A percentile compares a stretch with the other conserved stretches of the same genome.
Evolutionary conservation across 2,329 filamentous ascomycete species (phyloP).

Genomic region (Aureobasidium pullulans): DNA sequence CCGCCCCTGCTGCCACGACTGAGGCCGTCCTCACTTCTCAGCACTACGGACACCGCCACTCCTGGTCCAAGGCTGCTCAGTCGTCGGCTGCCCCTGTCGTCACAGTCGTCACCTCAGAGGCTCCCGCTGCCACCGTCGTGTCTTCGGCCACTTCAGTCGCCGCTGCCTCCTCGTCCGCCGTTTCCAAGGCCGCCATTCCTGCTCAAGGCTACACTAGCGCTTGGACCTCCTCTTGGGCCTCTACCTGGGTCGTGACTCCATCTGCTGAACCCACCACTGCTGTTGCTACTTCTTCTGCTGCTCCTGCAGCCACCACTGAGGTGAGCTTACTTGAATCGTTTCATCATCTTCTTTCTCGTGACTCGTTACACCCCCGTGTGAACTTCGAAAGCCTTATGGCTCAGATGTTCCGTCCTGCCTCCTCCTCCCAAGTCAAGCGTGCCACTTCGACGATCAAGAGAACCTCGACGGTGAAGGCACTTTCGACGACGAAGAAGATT

Average conservation of each 20-base stretch:
- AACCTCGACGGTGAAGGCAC: slow-evolving; percentile 11
- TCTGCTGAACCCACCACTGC: slow-evolving; percentile 8
- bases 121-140: not conserved
- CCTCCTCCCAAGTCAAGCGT: slow-evolving; percentile 13
- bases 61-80: not conserved
- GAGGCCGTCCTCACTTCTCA: not conserved
- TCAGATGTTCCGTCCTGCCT: slow-evolving; percentile 7
- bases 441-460: slow-evolving; percentile 13
- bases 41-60: slow-evolving; percentile 6
- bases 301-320: slow-evolving; percentile 7
- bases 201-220: not conserved
- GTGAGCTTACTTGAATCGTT: slow-evolving; percentile 12
- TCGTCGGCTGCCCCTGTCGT: slow-evolving; percentile 1
- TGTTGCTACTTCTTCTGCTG: slow-evolving; percentile 14
- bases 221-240: slow-evolving; percentile 7
- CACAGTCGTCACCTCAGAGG: not conserved
- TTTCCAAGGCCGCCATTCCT: not conserved
- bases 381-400: slow-evolving; percentile 11
- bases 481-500: slow-evolving; percentile 6
- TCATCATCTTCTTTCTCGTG: slow-evolving; percentile 11
- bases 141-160: not conserved
- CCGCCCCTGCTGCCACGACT: slow-evolving; percentile 8
- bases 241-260: slow-evolving; percentile 6
- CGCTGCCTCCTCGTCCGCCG: not conserved
- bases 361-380: slow-evolving; percentile 1